Evolutionary conservation across 495 filamentous ascomycete genomes (phyloP).

Genomic region (Aspergillus bertholletiae): DNA sequence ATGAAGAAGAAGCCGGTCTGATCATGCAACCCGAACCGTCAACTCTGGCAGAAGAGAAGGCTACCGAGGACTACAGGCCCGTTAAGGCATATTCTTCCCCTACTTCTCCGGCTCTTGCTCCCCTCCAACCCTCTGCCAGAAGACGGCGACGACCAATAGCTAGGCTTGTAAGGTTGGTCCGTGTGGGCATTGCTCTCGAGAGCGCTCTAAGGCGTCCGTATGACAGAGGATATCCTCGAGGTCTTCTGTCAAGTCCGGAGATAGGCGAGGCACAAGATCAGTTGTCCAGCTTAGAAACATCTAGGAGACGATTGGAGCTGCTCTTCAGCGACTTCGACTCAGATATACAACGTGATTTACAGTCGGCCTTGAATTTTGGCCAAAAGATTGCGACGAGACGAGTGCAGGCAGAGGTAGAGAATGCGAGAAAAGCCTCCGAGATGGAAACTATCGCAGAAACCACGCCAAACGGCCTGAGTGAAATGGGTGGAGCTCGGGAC

Average conservation of each 20-base stretch:
- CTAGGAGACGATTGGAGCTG: slow-evolving; percentile 34
- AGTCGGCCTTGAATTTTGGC: slow-evolving; percentile 45
- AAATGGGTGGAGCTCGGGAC: slow-evolving; percentile 5
- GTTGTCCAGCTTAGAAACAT: slow-evolving; percentile 11
- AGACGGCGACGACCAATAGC: slow-evolving; percentile 15
- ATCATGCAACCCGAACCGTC: neutral
- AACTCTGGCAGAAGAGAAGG: neutral
- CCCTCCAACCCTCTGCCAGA: neutral
- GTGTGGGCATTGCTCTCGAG: slow-evolving; percentile 46
- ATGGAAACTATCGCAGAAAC: slow-evolving; percentile 3
- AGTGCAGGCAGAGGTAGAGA: slow-evolving; percentile 15
- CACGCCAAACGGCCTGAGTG: neutral
- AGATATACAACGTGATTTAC: slow-evolving; percentile 40
- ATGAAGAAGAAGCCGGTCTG: slow-evolving; percentile 1
- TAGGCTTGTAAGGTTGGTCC: slow-evolving; percentile 39
- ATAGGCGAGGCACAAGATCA: slow-evolving; percentile 4
- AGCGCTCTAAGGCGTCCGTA: slow-evolving; percentile 33
- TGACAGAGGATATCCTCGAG: slow-evolving; percentile 11
- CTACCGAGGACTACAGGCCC: neutral
- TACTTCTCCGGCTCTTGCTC: neutral
- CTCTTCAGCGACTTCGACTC: slow-evolving; percentile 45
- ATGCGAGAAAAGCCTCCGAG: slow-evolving; percentile 5
- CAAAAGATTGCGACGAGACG: slow-evolving; percentile 43
- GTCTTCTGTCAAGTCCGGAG: neutral
- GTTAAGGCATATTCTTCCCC: neutral